Conservation (phyloP, 2,329 filamentous ascomycete species). For the Tolypocladium cylindrosporum region DNA sequence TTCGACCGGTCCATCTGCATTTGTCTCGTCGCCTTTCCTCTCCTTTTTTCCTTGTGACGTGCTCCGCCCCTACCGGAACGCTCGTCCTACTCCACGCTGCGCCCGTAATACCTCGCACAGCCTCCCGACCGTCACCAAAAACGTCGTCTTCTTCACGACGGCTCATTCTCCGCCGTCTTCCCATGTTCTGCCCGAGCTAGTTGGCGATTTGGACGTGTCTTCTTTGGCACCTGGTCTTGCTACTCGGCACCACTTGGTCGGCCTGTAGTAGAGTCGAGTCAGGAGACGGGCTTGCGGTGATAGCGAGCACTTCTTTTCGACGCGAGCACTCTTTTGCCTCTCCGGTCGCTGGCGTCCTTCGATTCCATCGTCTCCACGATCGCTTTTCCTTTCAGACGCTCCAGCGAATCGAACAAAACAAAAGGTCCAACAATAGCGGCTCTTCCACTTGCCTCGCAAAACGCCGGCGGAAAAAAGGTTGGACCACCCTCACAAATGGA, state of each 20-base stretch:
- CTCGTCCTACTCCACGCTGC: constrained; percentile 13
- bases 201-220: constrained; percentile 19
- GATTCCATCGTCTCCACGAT: constrained; percentile 25
- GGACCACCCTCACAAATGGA: background rate
- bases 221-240: constrained; percentile 18
- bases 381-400: constrained; percentile 20
- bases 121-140: constrained; percentile 6
- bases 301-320: constrained; percentile 30
- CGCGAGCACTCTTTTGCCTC: constrained; percentile 29
- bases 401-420: constrained; percentile 9
- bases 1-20: constrained; percentile 13
- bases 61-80: constrained; percentile 14
- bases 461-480: constrained; percentile 1
- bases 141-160: constrained; percentile 8
- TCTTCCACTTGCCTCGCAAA: background rate
- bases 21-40: constrained; percentile 12
- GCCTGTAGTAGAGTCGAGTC: constrained; percentile 12
- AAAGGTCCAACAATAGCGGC: background rate
- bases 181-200: constrained; percentile 23
- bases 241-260: constrained; percentile 9
- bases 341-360: constrained; percentile 49
- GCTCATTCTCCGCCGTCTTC: constrained; percentile 12
- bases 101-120: constrained; percentile 16
- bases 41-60: constrained; percentile 15
- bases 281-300: constrained; percentile 30